Conservation (phyloP, 805 yeast species). For the Yarrowia keelungensis region DNA sequence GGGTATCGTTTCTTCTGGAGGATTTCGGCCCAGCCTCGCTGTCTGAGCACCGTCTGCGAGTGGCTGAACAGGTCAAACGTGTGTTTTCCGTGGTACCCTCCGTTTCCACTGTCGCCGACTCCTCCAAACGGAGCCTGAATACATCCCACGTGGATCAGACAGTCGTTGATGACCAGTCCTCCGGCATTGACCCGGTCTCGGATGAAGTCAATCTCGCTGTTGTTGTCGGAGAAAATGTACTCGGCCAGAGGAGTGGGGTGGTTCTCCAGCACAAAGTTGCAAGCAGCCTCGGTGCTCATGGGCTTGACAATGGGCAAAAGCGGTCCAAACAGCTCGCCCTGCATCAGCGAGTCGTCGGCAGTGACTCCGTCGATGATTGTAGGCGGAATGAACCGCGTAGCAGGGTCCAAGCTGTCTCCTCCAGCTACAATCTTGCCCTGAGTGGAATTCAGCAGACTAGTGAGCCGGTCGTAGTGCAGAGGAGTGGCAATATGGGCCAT, state of each 20-base stretch:
- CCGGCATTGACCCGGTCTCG: conserved; percentile 70
- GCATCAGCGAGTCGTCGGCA: conserved; percentile 74
- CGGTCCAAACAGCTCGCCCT: conserved; percentile 82
- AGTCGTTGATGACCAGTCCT: conserved; percentile 70
- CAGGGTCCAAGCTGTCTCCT: conserved; percentile 44
- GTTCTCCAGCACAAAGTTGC: conserved; percentile 51
- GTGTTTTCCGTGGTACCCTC: conserved; percentile 77
- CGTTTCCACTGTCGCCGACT: conserved; percentile 79
- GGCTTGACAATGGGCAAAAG: conserved; percentile 73
- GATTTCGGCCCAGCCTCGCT: conserved; percentile 68
- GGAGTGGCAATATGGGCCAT: conserved; percentile 69
- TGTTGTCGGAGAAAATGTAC: conserved; percentile 65
- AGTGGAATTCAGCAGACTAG: conserved; percentile 50
- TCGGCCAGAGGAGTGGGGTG: conserved; percentile 82
- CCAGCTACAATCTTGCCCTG: conserved; percentile 44
- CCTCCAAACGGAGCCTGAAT: conserved; percentile 87
- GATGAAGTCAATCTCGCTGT: conserved; percentile 59
- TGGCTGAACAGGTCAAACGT: conserved; percentile 76
- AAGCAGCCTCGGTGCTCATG: conserved; percentile 45
- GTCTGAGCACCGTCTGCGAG: conserved; percentile 68
- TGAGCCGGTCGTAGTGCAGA: conserved; percentile 59
- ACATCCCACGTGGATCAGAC: conserved; percentile 71
- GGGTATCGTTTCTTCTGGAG: conserved; percentile 66
- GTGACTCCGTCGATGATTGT: conserved; percentile 67
- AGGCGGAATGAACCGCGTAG: conserved; percentile 66